A percentile compares a stretch with the other conserved stretches of the same genome.
These are phyloP conservation scores for Candolleomyces aberdarensis DNA, from an alignment of 768 basidiomycete genomes.

Conservation along the genomic window DNA sequence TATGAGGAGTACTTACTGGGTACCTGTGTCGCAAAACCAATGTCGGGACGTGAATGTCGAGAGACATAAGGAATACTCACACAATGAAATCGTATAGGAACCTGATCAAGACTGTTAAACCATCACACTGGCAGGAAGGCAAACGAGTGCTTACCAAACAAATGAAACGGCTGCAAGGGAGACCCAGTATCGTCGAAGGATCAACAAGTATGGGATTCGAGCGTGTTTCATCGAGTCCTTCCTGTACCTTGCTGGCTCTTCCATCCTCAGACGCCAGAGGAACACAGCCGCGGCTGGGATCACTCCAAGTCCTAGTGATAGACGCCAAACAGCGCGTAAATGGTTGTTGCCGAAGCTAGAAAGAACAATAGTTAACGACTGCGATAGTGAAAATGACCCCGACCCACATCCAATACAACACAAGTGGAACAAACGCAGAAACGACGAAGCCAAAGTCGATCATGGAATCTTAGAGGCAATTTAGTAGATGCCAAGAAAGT, in stretches of 20 bases:
- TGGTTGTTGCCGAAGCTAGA: constrained; percentile 72
- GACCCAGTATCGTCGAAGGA: constrained; percentile 78
- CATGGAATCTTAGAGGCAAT: constrained; percentile 58
- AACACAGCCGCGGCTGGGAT: constrained; percentile 81
- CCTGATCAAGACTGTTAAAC: constrained; percentile 23
- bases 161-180: constrained; percentile 71
- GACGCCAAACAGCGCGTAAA: constrained; percentile 82
- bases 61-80: constrained; percentile 34
- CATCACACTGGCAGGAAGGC: background rate
- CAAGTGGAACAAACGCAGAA: constrained; percentile 76
- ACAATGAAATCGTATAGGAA: constrained; percentile 82
- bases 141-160: constrained; percentile 57
- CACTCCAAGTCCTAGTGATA: constrained; percentile 80
- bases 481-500: background rate
- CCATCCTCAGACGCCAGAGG: constrained; percentile 83
- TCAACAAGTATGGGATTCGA: constrained; percentile 70
- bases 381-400: background rate
- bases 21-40: constrained; percentile 38
- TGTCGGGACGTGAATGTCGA: background rate
- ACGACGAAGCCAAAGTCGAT: constrained; percentile 84
- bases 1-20: constrained; percentile 44
- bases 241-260: constrained; percentile 71
- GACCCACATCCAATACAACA: constrained; percentile 84
- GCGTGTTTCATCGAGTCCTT: constrained; percentile 77
- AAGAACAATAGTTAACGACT: constrained; percentile 6